Conservation (phyloP, 1,139 yeast species). For the Saccharomycopsis hybrid region DNA sequence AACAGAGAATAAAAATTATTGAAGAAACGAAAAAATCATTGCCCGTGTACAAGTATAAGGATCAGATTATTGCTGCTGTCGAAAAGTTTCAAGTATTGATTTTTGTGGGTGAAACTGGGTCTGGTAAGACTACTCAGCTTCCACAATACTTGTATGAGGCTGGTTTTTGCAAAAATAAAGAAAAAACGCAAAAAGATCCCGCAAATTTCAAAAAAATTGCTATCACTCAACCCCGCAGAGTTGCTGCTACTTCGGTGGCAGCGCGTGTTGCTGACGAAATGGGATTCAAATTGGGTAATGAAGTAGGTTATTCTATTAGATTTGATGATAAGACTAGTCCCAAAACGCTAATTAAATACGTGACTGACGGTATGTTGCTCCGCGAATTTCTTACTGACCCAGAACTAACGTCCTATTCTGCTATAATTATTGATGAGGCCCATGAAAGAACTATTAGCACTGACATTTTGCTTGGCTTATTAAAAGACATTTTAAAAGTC, state of each 20-base stretch:
- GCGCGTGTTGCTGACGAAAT: conserved; percentile 86
- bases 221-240: conserved; percentile 94
- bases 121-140: conserved; percentile 93
- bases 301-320: conserved; percentile 83
- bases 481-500: conserved; percentile 60
- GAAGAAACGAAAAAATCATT: conserved; percentile 49
- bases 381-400: conserved; percentile 82
- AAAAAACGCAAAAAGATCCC: conserved; percentile 3
- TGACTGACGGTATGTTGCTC: conserved; percentile 92
- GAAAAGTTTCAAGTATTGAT: conserved; percentile 65
- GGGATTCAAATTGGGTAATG: conserved; percentile 61
- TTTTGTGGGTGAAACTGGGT: conserved; percentile 96
- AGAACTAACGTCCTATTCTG: conserved; percentile 59
- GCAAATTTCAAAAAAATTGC: conserved; percentile 49
- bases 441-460: conserved; percentile 74
- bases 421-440: conserved; percentile 92
- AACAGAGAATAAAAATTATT: conserved; percentile 34
- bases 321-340: conserved; percentile 71
- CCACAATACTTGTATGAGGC: conserved; percentile 86
- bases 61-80: conserved; percentile 58
- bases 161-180: conserved; percentile 50
- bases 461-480: conserved; percentile 76
- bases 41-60: conserved; percentile 69
- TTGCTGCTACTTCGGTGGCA: conserved; percentile 94
- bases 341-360: conserved; percentile 67